Base-by-base conservation (phyloP, 345 rosid genomes). In the Physaria fendleri region DNA sequence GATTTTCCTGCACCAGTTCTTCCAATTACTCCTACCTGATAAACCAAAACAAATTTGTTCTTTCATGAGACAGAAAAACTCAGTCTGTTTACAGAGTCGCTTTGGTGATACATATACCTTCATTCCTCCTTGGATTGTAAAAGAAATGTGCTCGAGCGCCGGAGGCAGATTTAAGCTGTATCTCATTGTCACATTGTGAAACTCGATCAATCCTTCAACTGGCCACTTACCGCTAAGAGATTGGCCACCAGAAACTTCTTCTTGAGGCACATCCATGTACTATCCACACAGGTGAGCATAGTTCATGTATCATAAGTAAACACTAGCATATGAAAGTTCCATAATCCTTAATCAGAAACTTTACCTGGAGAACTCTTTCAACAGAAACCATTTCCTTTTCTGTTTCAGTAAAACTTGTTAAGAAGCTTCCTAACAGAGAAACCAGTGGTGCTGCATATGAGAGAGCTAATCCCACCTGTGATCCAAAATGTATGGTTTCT, bases 1-100 rank as follows among this genome's bases (percentile, higher is more conserved):
- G 98, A 88, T 65, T 91, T 91, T 53, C 98, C 98, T 4, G 95
- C 95, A 64, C 98, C 96, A 9, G 98, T 91, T 81, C 98, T 84
- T 68, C 95, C 95, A 34, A 91, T 79, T 25, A 91, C 78, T 68
- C 93, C 98, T 58, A 85, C 96, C 98, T 88, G 69, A 51, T 65
- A 43, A 8, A 56, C 50, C 15, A 43, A 14, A 34, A 16, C 18
- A 35, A 47, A 12, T 3, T 20, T 56, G 29, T 43, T 29, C 25
- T 59, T 34, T 12, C 52, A 64, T 24, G 7, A 41, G n/a, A 54
- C 54, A 33, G 1, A 25, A 54, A 56, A 28, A 47, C 15, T 63
- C 33, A 48, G 22, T 60, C 47, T 13, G 45, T 12, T 51, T 20
- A 33, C 21, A 51, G 9, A 59, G 28, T 16, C n/a, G 12, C 11